Conservation (phyloP, 352 stramenopile genomes). For the Saprolegnia diclina region DNA sequence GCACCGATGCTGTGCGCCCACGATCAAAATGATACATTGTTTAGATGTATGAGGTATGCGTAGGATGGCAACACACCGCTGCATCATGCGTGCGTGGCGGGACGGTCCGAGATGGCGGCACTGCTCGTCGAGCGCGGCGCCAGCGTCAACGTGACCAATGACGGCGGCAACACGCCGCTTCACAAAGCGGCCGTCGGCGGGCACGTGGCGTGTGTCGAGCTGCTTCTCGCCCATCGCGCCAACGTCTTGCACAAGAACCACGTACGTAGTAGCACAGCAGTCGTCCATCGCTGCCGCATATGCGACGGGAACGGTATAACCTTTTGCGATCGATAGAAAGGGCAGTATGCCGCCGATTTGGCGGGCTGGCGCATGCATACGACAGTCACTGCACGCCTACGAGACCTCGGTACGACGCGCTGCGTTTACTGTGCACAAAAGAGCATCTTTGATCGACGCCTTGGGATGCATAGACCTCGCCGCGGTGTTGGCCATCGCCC, state of each 20-base stretch:
- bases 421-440: background rate
- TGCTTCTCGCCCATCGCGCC: conserved; percentile 6
- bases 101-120: conserved; percentile 43
- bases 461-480: background rate
- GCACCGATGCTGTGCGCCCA: background rate
- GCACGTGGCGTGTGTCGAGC: conserved; percentile 15
- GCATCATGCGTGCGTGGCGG: conserved; percentile 79
- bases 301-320: background rate
- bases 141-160: conserved; percentile 70
- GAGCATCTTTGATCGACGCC: background rate
- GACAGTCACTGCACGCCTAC: background rate
- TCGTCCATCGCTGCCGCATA: background rate
- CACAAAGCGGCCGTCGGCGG: conserved; percentile 34
- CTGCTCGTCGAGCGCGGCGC: conserved; percentile 67
- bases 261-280: background rate
- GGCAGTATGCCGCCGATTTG: conserved; percentile 15
- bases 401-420: background rate
- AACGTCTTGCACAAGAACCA: conserved; percentile 20
- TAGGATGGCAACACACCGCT: conserved; percentile 32
- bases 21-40: background rate
- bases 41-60: background rate
- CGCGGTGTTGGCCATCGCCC: background rate
- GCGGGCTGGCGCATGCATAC: conserved; percentile 21
- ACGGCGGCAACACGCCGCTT: conserved; percentile 74
- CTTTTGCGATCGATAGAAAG: background rate